phyloP scores from a whole-genome alignment of 805 yeast genomes.

The Ogataea degrootiae region DNA sequence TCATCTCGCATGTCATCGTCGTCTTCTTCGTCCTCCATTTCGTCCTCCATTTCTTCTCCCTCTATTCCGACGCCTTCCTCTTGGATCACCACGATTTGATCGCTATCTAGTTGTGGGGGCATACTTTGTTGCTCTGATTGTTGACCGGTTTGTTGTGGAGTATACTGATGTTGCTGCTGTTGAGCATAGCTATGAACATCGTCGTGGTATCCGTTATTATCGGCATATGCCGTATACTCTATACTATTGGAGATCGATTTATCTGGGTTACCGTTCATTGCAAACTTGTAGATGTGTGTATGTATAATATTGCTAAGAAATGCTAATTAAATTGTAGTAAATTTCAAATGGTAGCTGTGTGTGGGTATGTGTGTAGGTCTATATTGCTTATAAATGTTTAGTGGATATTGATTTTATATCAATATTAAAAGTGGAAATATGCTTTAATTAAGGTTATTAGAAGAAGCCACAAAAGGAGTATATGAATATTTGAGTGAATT shows the following conservation, averaged over 20 bases:
- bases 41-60: conserved; percentile 1
- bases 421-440: too few relatives aligned
- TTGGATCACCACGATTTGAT: background rate
- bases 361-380: background rate
- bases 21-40: conserved; percentile 13
- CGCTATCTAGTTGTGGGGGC: conserved; percentile 1
- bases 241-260: conserved; percentile 10
- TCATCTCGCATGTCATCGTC: conserved; percentile 24
- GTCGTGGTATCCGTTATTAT: conserved; percentile 11
- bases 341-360: background rate
- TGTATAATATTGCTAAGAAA: background rate
- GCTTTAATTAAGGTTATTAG: too few relatives aligned
- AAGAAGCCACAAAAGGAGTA: too few relatives aligned
- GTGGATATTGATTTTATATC: background rate
- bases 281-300: background rate
- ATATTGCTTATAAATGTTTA: background rate
- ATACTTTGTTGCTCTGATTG: conserved; percentile 1
- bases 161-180: conserved; percentile 1
- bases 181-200: conserved; percentile 8
- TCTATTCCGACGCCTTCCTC: conserved; percentile 1
- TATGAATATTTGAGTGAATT: too few relatives aligned
- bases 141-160: background rate
- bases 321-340: background rate
- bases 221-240: conserved; percentile 13
- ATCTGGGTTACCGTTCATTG: background rate